Evolutionary conservation across 2,329 filamentous ascomycete genomes (phyloP).

Genomic region (Fusarium foetens): DNA sequence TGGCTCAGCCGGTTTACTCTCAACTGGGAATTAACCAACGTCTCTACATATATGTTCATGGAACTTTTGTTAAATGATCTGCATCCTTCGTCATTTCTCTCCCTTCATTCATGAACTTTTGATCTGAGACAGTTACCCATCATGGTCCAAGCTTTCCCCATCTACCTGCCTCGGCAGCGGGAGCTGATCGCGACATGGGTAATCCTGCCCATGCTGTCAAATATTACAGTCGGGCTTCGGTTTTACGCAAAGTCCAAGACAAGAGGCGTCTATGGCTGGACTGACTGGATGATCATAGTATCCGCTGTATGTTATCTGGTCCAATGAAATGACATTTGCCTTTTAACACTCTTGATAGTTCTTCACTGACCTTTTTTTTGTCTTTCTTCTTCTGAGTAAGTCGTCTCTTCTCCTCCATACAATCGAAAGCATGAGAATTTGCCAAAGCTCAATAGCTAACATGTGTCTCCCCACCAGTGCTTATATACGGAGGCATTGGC

Average conservation of each 20-base stretch:
- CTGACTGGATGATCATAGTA: conserved; percentile 13
- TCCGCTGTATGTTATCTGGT: neutral
- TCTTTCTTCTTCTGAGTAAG: conserved; percentile 9
- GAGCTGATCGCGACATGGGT: conserved; percentile 3
- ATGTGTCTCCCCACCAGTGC: neutral
- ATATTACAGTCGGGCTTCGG: neutral
- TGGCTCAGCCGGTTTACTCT: neutral
- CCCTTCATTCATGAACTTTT: neutral
- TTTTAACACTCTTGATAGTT: neutral
- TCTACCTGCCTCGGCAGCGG: conserved; percentile 4
- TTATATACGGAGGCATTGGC: conserved; percentile 6
- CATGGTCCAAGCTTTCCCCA: conserved; percentile 10
- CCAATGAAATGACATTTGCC: fast-evolving
- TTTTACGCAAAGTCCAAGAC: conserved; percentile 19
- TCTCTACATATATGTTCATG: conserved; percentile 1
- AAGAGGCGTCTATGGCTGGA: conserved; percentile 8
- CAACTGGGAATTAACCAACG: neutral
- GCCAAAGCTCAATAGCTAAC: fast-evolving
- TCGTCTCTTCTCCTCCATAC: fast-evolving
- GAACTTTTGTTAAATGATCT: conserved; percentile 18
- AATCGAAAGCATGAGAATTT: fast-evolving
- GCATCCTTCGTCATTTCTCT: neutral
- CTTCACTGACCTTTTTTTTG: neutral
- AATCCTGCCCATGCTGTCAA: neutral
- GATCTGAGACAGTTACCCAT: neutral